These are phyloP conservation scores for Penicillium olsonii DNA, from an alignment of 2,329 filamentous ascomycete genomes.

Conservation along the genomic window DNA sequence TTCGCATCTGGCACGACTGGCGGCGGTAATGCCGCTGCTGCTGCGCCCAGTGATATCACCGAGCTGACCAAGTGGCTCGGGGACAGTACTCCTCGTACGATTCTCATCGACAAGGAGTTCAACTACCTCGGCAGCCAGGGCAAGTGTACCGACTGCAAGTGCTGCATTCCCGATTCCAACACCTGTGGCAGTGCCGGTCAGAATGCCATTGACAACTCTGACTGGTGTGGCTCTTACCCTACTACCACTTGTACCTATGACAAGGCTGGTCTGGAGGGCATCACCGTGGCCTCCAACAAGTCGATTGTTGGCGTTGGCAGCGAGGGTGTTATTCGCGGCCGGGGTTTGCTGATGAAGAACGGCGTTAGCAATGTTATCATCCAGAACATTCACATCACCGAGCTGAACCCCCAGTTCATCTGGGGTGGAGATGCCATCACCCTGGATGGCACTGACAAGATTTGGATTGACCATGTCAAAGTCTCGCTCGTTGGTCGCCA, in stretches of 20 bases:
- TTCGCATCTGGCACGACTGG: constrained; percentile 59
- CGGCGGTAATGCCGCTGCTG: constrained; percentile 55
- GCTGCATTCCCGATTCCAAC: constrained; percentile 37
- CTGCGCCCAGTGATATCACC: constrained; percentile 53
- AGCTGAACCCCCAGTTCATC: constrained; percentile 56
- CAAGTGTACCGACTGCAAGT: constrained; percentile 28
- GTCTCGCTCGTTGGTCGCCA: constrained; percentile 37
- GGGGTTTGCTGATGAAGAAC: constrained; percentile 51
- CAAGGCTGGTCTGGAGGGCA: constrained; percentile 53
- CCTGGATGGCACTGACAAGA: constrained; percentile 43
- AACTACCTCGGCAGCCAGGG: constrained; percentile 25
- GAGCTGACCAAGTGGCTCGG: constrained; percentile 60
- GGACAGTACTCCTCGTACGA: constrained; percentile 57
- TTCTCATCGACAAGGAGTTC: constrained; percentile 57
- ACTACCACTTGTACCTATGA: constrained; percentile 49
- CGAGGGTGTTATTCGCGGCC: constrained; percentile 57
- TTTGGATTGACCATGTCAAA: constrained; percentile 55
- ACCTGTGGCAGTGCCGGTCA: constrained; percentile 49
- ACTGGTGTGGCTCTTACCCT: constrained; percentile 59
- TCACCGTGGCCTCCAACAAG: constrained; percentile 59
- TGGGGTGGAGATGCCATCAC: constrained; percentile 62
- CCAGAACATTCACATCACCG: constrained; percentile 58
- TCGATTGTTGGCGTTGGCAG: constrained; percentile 55
- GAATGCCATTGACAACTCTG: constrained; percentile 55
- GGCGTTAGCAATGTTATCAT: constrained; percentile 59